Evolutionary conservation across 495 filamentous ascomycete genomes (phyloP).

Genomic region (Aspergillus sclerotioniger): DNA sequence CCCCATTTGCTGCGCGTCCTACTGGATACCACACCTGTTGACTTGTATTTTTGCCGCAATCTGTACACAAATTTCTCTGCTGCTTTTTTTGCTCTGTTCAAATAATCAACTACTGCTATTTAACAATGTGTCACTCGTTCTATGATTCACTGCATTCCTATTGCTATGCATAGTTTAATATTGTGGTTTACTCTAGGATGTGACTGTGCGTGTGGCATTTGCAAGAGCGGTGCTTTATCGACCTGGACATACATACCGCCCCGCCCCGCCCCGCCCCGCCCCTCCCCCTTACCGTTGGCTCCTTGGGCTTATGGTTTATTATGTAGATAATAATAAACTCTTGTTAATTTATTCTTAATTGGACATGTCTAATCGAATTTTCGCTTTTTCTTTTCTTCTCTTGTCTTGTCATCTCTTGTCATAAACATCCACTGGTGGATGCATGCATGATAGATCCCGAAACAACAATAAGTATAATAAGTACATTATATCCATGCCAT

Average conservation of each 20-base stretch:
- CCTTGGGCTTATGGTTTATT: neutral
- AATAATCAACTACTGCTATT: neutral
- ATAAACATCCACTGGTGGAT: neutral
- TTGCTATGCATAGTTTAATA: neutral
- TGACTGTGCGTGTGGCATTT: neutral
- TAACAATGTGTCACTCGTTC: neutral
- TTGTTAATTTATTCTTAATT: neutral
- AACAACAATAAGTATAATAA: neutral
- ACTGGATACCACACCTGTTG: constrained; percentile 23
- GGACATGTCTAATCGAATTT: neutral
- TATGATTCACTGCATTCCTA: neutral
- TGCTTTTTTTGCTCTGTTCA: constrained; percentile 1
- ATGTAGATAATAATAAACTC: neutral
- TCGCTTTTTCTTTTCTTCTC: neutral
- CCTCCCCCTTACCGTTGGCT: neutral
- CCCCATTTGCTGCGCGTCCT: constrained; percentile 1
- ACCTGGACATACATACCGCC: neutral
- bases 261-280: neutral
- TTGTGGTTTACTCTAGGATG: neutral
- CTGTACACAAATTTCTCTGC: constrained; percentile 16
- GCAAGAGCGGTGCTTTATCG: neutral
- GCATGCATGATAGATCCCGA: neutral
- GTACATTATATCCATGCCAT: neutral
- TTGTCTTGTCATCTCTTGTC: neutral
- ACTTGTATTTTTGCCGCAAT: constrained; percentile 10